Conservation (phyloP, 2,329 filamentous ascomycete species). For the Leptographium lundbergii region DNA sequence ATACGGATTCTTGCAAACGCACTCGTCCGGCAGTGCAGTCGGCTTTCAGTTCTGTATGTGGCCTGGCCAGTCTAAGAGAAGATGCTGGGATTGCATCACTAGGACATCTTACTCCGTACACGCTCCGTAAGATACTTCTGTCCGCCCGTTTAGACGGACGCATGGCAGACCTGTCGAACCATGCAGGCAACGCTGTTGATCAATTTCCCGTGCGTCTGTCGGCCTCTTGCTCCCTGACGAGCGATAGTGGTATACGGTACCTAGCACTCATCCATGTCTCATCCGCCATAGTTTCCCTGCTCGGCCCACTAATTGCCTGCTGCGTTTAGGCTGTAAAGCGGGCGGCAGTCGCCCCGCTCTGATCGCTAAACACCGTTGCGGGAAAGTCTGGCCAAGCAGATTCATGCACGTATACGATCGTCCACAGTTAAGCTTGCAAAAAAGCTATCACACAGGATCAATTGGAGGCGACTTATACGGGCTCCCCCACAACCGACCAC, state of each 20-base stretch:
- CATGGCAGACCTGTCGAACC: no score
- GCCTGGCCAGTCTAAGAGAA: no score
- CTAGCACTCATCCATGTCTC: slow-evolving; percentile 1
- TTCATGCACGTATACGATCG: background rate
- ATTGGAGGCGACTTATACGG: background rate
- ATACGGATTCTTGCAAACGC: background rate
- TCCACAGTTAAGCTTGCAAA: background rate
- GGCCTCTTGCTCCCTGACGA: background rate
- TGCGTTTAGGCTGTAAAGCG: slow-evolving; percentile 1
- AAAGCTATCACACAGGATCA: background rate
- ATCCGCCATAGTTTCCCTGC: background rate
- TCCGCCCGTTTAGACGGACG: no score
- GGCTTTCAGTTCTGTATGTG: no score
- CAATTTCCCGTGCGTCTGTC: background rate
- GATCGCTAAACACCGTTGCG: slow-evolving; percentile 3
- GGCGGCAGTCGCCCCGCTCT: slow-evolving; percentile 6
- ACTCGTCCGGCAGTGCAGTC: no score
- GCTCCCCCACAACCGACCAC: background rate
- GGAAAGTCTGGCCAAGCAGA: background rate
- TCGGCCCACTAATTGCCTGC: background rate
- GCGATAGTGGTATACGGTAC: background rate
- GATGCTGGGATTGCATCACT: no score
- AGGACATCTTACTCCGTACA: no score
- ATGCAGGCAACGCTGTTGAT: background rate
- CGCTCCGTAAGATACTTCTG: no score